Base-by-base conservation (phyloP, 2,329 filamentous ascomycete species). In the Knufia fluminis region DNA sequence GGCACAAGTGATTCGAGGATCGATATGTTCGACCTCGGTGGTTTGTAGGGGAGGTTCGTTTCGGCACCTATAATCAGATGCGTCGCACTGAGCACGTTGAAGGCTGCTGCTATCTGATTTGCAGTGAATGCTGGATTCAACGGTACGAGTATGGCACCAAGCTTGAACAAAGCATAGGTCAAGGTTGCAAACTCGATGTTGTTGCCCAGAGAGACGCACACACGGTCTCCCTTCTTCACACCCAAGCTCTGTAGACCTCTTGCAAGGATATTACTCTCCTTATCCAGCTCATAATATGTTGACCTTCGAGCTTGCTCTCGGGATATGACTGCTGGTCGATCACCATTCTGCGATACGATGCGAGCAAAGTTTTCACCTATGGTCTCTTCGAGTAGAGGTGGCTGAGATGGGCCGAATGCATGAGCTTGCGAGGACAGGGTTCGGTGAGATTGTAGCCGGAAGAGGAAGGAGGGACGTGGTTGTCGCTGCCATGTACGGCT, bases 101-200 rank as follows among this genome's bases (percentile, higher is more conserved):
- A 72, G 0, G 90, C 91, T 2, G 87, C 78, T 3, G 79, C 73
- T 7, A 97, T 80, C 70, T 97, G 92, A 3, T 71, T 66, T 2
- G 79, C 74, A 58, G 88, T 94, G 72, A 97, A 97, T 1, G 80
- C 83, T 17, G 90, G 91, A 64, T 98, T 97, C 20, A 97, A 70
- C 0, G 91, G 92, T n/a, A 94, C 90, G 54, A 97, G 72, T 45
- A 97, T 79, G 20, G 87, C 91, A n/a, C 92, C 92, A 8, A 97
- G 76, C 67, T 97, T 97, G 72, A 91, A 95, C 48, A 92, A 66
- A 1, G 90, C 90, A 67, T 97, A 97, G 51, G 54, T 60, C 66
- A 92, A 76, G 44, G 83, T 82, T 2, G 86, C 87, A 64, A 87
- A 91, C 66, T 95, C 89, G 58, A 83, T 72, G 36, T 81, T 83